A percentile compares a stretch with the other conserved stretches of the same genome.
phyloP scores from a whole-genome alignment of 2,329 filamentous ascomycete genomes.

The Pseudogymnoascus sp. region DNA sequence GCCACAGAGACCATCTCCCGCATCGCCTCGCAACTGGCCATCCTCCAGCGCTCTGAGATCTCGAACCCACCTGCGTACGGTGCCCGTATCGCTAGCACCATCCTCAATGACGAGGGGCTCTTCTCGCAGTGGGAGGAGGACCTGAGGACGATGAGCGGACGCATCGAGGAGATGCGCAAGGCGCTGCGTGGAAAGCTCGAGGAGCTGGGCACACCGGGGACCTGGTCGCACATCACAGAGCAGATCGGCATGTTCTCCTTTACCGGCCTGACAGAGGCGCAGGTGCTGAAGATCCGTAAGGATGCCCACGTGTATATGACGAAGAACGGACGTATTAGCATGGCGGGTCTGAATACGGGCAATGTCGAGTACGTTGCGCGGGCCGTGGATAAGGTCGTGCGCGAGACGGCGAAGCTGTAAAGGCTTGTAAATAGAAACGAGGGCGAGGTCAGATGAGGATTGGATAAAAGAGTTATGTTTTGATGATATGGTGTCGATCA shows the following conservation, averaged over 20 bases:
- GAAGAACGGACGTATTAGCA: slow-evolving; percentile 96
- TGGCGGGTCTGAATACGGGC: slow-evolving; percentile 90
- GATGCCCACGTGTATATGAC: slow-evolving; percentile 83
- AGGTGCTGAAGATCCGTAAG: slow-evolving; percentile 64
- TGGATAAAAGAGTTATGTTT: slow-evolving; percentile 6
- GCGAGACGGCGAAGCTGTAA: slow-evolving; percentile 20
- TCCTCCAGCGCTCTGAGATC: slow-evolving; percentile 95
- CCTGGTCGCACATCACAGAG: slow-evolving; percentile 94
- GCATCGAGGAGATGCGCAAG: slow-evolving; percentile 87
- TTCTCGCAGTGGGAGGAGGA: slow-evolving; percentile 93
- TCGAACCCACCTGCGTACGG: slow-evolving; percentile 95
- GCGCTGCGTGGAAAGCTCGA: slow-evolving; percentile 75
- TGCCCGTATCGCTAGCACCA: slow-evolving; percentile 75
- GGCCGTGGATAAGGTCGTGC: slow-evolving; percentile 78
- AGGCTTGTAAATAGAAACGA: neutral
- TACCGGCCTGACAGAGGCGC: slow-evolving; percentile 68
- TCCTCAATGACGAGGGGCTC: slow-evolving; percentile 75
- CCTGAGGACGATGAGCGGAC: slow-evolving; percentile 85
- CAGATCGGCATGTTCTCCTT: slow-evolving; percentile 99
- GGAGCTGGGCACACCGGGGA: slow-evolving; percentile 76
- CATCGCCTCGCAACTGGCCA: slow-evolving; percentile 81
- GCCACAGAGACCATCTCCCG: slow-evolving; percentile 54
- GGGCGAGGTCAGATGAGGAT: neutral
- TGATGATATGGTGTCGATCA: neutral
- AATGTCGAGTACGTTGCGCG: slow-evolving; percentile 93